Evolutionary conservation across 2,329 filamentous ascomycete species (phyloP), one percentile per base, ranked within the genome.

Genomic region (Penicillium sp.): DNA sequence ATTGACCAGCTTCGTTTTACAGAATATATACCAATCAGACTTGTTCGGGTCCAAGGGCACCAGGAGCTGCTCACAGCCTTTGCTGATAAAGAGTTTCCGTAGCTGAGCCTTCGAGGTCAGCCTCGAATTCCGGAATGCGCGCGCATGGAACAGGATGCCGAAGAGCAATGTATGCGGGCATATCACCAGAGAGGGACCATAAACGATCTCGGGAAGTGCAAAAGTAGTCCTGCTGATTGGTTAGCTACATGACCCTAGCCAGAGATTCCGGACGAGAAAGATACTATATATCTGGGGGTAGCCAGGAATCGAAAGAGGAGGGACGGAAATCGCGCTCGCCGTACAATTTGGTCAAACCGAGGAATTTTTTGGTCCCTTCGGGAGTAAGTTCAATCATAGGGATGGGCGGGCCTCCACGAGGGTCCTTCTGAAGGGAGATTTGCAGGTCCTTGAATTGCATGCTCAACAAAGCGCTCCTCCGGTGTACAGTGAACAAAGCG

Each of bases 161-260:
- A 49, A 49, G 30, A 51, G 46, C 26, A 51, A 51, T 51, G 14
- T 51, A 33, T 67, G 55, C 14, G 60, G 62, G 52, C 61, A 64
- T 38, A 69, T 55, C 25, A 68, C 52, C 43, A 69, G 60, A 37
- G 62, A 68, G 19, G 60, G 65, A 3, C 61, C 55, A n/a, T 66
- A 67, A 59, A 70, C 54, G 13, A 70, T 61, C 49, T 70, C 60
- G 6, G 63, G 63, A 35, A 68, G 58, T 48, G 56, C 33, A 62
- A 68, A 70, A 11, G 62, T 70, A 25, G 59, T 69, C 40, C 66
- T 68, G 42, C 37, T 59, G 13, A 33, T 52, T 43, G 6, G 14
- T 51, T 51, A 51, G 46, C 46, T 51, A 5, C 6, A 51, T 51
- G 14, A 51, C 46, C 46, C 30, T 4, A 51, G 26, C 22, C n/a